Percentiles rank a stretch among this genome's conserved stretches.
These are phyloP conservation scores for Cryptococcus jaspeensis DNA, from an alignment of 1,284 basidiomycete species.

Conservation along the genomic window DNA sequence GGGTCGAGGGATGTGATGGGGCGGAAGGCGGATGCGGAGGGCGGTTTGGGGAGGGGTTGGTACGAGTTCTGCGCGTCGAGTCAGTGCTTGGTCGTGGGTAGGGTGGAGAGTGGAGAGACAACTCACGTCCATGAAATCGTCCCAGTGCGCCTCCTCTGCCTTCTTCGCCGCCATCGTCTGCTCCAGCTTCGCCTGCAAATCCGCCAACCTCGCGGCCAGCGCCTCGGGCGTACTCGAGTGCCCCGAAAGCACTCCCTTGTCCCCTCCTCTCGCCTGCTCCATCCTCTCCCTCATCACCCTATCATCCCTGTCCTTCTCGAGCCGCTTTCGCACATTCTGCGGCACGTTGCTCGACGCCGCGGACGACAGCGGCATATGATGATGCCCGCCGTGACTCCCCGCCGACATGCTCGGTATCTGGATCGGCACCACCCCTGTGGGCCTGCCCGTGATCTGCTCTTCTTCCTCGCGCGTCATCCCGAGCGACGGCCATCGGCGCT, in stretches of 20 bases:
- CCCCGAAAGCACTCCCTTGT: constrained; percentile 24
- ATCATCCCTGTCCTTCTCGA: constrained; percentile 43
- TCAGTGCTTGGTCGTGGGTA: constrained; percentile 8
- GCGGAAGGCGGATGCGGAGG: constrained; percentile 51
- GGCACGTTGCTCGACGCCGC: constrained; percentile 22
- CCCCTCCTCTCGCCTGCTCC: constrained; percentile 24
- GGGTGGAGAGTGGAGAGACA: constrained; percentile 1
- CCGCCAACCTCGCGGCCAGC: constrained; percentile 60
- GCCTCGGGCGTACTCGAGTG: constrained; percentile 43
- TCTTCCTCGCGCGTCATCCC: constrained; percentile 78
- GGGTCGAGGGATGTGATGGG: constrained; percentile 45
- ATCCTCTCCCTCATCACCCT: constrained; percentile 34
- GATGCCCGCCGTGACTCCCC: too few species aligned
- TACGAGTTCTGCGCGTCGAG: constrained; percentile 59
- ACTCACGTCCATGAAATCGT: constrained; percentile 76
- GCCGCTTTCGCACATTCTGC: constrained; percentile 16
- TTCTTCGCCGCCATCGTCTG: constrained; percentile 64
- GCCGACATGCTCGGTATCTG: constrained; percentile 18
- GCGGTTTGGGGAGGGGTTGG: constrained; percentile 61
- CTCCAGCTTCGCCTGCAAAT: constrained; percentile 68
- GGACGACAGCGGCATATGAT: constrained; percentile 12
- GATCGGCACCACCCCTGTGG: constrained; percentile 11
- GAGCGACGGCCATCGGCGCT: constrained; percentile 68
- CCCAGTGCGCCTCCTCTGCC: constrained; percentile 70
- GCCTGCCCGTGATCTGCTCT: constrained; percentile 53